Base-by-base conservation (phyloP, 2,329 filamentous ascomycete genomes). In the Trichoderma sp. region DNA sequence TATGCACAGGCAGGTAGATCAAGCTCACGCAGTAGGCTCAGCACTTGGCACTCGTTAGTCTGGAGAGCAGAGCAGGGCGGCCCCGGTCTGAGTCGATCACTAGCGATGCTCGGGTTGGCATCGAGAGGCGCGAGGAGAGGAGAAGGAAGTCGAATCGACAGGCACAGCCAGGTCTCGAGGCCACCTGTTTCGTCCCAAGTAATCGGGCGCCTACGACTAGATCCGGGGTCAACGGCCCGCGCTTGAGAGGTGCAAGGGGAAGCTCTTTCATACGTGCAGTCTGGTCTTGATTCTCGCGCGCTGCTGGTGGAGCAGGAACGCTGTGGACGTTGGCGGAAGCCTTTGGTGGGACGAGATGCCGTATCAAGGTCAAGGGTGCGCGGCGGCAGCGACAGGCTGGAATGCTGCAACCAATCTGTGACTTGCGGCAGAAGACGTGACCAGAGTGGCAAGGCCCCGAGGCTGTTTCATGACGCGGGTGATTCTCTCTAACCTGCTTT, bases 191-290 rank as follows among this genome's bases (percentile, higher is more conserved):
- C 65, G 52, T 65, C 66, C 65, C 69, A 68, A 70, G 32, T 51
- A 63, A 68, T 68, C 69, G 55, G 69, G 66, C 67, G 69, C 66
- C 68, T 60, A 69, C 68, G 68, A 68, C 65, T 63, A 59, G 59
- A 68, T 68, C 69, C 69, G 66, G 66, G 55, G 63, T 64, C 39
- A 65, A 69, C 52, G 59, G 52, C 59, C 59, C 39, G 67, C 61
- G 59, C 55, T 49, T 56, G 61, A 59, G 46, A 67, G 63, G 67
- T 54, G 52, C 54, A 66, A 65, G 51, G 51, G 66, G 59, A 65
- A 46, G 59, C 59, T 66, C 26, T 59, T 49, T 58, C 60, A 59
- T 60, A 66, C 60, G 60, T 69, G 59, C 26, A 32, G 24, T 65
- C 49, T 43, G 51, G 49, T n/a, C 37, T 39, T n/a, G 16, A 46